Percentiles rank a stretch among this genome's conserved stretches.
These are phyloP conservation scores for Scheffersomyces lignosus DNA, from an alignment of 805 yeast genomes.

Conservation along the genomic window DNA sequence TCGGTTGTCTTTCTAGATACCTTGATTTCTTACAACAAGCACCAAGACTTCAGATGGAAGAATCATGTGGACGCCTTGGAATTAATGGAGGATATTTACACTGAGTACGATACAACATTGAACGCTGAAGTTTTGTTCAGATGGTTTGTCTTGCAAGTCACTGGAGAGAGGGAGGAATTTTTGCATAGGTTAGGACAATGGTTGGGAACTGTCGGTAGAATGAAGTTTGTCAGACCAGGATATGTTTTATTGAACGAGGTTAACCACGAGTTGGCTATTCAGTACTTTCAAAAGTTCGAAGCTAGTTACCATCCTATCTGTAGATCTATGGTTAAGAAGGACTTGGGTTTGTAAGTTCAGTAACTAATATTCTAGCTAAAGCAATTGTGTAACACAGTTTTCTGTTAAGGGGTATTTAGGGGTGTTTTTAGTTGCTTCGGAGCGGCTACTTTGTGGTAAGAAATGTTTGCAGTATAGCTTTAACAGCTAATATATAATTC, in stretches of 20 bases:
- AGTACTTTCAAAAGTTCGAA: constrained; percentile 20
- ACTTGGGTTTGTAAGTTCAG: constrained; percentile 56
- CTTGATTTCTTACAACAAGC: constrained; percentile 51
- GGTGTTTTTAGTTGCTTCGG: no score
- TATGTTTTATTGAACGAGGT: constrained; percentile 22
- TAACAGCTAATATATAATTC: no score
- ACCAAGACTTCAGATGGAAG: constrained; percentile 37
- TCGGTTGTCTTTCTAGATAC: constrained; percentile 76
- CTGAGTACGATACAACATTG: constrained; percentile 47
- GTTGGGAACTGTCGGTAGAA: constrained; percentile 37
- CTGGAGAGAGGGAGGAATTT: constrained; percentile 46
- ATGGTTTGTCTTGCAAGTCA: constrained; percentile 68
- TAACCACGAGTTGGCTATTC: constrained; percentile 27
- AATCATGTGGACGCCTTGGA: constrained; percentile 30
- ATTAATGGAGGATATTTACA: constrained; percentile 35
- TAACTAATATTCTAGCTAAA: no score
- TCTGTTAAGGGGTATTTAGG: no score
- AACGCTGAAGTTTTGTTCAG: constrained; percentile 84
- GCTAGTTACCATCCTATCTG: constrained; percentile 34
- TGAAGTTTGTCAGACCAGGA: constrained; percentile 39
- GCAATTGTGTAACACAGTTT: no score
- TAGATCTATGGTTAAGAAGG: constrained; percentile 71
- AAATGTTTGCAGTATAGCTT: no score
- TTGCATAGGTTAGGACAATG: constrained; percentile 59
- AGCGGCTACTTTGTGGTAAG: no score